Evolutionary conservation across 805 yeast species (phyloP).

Genomic region (Ogataea methanolica): DNA sequence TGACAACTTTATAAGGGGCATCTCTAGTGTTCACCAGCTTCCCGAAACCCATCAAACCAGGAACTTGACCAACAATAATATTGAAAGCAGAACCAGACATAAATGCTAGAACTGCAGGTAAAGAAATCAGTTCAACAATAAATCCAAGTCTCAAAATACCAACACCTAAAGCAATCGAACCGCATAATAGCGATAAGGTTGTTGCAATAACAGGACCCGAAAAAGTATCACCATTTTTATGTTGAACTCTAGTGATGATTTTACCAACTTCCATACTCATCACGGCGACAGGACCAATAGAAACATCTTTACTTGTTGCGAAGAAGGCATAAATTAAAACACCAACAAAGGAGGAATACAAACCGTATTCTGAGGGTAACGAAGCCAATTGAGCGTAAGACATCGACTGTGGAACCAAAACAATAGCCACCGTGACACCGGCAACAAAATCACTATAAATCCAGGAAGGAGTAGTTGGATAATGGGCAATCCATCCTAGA

Average conservation of each 20-base stretch:
- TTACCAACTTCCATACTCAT: conserved; percentile 85
- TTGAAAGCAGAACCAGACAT: conserved; percentile 92
- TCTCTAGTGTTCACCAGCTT: conserved; percentile 65
- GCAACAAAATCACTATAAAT: conserved; percentile 78
- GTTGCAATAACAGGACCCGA: conserved; percentile 78
- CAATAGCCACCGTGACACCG: conserved; percentile 90
- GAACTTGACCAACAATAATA: conserved; percentile 81
- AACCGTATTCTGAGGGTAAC: conserved; percentile 76
- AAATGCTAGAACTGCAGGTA: conserved; percentile 91
- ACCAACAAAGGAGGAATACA: conserved; percentile 89
- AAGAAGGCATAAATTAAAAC: conserved; percentile 83
- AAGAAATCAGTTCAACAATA: conserved; percentile 80
- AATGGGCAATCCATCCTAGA: conserved; percentile 77
- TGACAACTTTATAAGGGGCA: conserved; percentile 64
- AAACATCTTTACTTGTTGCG: conserved; percentile 93
- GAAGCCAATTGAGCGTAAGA: conserved; percentile 88
- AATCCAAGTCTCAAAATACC: conserved; percentile 85
- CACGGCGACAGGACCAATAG: conserved; percentile 96
- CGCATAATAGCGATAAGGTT: conserved; percentile 73
- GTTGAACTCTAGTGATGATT: conserved; percentile 62
- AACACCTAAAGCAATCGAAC: conserved; percentile 76
- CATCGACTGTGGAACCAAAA: conserved; percentile 93
- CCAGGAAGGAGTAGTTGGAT: conserved; percentile 64
- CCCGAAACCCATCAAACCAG: conserved; percentile 75
- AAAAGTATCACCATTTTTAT: conserved; percentile 31